Conservation (phyloP, 2,329 filamentous ascomycete genomes). For the Knufia petricola region DNA sequence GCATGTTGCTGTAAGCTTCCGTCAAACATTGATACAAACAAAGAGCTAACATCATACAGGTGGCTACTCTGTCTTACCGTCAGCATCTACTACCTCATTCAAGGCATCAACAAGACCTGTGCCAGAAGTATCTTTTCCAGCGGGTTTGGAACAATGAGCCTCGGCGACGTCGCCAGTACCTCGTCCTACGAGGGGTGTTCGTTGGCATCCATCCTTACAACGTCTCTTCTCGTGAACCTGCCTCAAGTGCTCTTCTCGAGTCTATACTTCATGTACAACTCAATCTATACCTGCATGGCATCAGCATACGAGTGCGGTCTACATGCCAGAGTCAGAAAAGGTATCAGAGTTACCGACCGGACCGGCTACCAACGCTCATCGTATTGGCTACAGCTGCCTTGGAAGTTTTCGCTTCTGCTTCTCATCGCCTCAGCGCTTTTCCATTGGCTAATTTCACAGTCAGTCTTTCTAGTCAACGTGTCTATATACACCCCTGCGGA, state of each 20-base stretch:
- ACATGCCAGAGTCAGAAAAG: conserved; percentile 29
- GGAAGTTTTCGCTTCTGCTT: conserved; percentile 34
- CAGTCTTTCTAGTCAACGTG: conserved; percentile 34
- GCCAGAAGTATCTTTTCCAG: background rate
- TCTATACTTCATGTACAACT: conserved; percentile 28
- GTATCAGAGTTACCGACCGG: conserved; percentile 36
- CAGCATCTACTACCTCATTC: background rate
- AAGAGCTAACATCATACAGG: background rate
- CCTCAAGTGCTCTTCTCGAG: conserved; percentile 28
- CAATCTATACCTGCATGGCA: conserved; percentile 36
- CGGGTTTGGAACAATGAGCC: background rate
- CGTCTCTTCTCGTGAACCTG: conserved; percentile 25
- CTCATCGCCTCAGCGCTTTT: conserved; percentile 27
- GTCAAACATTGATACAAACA: too few relatives aligned
- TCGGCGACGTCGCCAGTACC: background rate
- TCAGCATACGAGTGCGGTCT: conserved; percentile 39
- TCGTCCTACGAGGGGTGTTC: background rate
- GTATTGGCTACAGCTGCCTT: conserved; percentile 37
- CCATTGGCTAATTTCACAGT: conserved; percentile 41
- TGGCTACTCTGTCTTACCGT: background rate
- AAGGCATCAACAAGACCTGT: background rate
- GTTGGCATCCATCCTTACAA: background rate
- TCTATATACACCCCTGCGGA: background rate
- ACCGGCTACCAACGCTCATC: conserved; percentile 33
- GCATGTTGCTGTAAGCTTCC: background rate